Conservation (phyloP, 768 basidiomycete species). For the Collybia nuda region DNA sequence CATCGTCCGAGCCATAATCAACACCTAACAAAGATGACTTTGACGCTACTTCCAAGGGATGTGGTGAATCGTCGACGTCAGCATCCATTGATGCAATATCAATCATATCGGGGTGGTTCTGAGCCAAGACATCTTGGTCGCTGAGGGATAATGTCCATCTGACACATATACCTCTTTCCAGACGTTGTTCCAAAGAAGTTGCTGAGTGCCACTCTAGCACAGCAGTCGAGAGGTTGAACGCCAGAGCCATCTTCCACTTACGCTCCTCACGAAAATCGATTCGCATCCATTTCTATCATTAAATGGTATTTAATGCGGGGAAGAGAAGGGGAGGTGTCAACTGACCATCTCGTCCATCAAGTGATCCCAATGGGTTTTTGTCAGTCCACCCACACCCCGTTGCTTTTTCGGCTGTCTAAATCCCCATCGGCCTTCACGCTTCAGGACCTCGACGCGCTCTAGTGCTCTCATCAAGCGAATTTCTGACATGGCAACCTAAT, state of each 20-base stretch:
- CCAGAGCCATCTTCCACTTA: slow-evolving; percentile 86
- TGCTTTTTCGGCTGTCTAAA: slow-evolving; percentile 96
- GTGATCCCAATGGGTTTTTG: slow-evolving; percentile 94
- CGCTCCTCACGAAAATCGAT: slow-evolving; percentile 94
- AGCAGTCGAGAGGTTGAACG: slow-evolving; percentile 78
- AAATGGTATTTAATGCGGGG: not conserved
- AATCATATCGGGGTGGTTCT: slow-evolving; percentile 29
- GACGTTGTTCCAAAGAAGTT: slow-evolving; percentile 59
- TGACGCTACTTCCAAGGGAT: slow-evolving; percentile 16
- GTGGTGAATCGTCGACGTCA: slow-evolving; percentile 26
- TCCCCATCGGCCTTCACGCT: slow-evolving; percentile 81
- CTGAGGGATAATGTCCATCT: slow-evolving; percentile 18
- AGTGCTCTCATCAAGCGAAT: slow-evolving; percentile 75
- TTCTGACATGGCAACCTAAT: slow-evolving; percentile 77
- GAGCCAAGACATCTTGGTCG: slow-evolving; percentile 52
- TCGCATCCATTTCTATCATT: slow-evolving; percentile 89
- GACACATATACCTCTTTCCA: slow-evolving; percentile 64
- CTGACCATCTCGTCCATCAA: slow-evolving; percentile 94
- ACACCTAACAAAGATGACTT: slow-evolving; percentile 36
- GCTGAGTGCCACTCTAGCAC: slow-evolving; percentile 89
- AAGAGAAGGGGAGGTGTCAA: slow-evolving; percentile 9
- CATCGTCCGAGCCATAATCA: slow-evolving; percentile 66
- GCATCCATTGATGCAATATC: slow-evolving; percentile 22
- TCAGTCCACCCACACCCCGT: slow-evolving; percentile 67
- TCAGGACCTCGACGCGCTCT: slow-evolving; percentile 82